Percentiles rank a stretch among this genome's conserved stretches.
These are phyloP conservation scores for Kitagawia praeruptora DNA, from an alignment of 129 eudicot genomes.

Conservation along the genomic window DNA sequence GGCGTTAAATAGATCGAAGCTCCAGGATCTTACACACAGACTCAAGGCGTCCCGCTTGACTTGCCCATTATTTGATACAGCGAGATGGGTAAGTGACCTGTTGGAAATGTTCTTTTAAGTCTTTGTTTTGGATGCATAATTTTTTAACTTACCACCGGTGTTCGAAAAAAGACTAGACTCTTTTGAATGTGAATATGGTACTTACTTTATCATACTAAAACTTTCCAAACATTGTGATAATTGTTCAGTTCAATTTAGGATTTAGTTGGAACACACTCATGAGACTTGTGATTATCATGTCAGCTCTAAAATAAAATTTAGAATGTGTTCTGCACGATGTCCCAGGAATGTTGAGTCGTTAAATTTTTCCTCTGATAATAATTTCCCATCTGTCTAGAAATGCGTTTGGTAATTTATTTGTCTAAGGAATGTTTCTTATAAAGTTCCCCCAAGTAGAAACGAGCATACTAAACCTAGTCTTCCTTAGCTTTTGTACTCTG, in stretches of 20 bases:
- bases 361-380: too few species aligned
- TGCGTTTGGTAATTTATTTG: too few species aligned
- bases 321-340: too few species aligned
- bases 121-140: neutral
- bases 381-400: too few species aligned
- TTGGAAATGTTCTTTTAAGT: neutral
- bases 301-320: too few species aligned
- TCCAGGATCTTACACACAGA: conserved; percentile 66
- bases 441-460: too few species aligned
- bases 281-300: too few species aligned
- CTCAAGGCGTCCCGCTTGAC: conserved; percentile 71
- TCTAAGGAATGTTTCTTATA: too few species aligned
- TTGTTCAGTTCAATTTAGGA: neutral
- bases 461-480: too few species aligned
- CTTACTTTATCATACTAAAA: neutral
- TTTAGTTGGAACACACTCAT: neutral
- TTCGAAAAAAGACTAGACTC: neutral
- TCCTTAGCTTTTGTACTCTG: too few species aligned
- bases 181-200: neutral
- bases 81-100: conserved; percentile 70
- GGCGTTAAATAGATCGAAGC: conserved; percentile 71
- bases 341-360: too few species aligned
- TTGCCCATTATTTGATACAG: conserved; percentile 83
- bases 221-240: neutral
- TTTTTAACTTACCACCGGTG: neutral